These are phyloP conservation scores for Chrysoporthe puriensis DNA, from an alignment of 2,329 filamentous ascomycete genomes.

Conservation along the genomic window DNA sequence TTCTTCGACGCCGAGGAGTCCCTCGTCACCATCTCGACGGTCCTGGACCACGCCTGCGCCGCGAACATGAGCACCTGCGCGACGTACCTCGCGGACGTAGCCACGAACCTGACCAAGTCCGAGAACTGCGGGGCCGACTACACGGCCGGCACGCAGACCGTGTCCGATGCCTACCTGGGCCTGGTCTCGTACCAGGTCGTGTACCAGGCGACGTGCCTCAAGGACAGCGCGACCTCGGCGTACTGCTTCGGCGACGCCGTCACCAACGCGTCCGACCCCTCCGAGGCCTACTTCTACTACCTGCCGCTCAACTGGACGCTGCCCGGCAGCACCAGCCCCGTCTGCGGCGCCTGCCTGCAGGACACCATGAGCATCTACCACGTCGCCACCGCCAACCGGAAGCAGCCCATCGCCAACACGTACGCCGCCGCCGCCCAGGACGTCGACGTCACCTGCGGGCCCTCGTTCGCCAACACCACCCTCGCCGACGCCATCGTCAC, in stretches of 20 bases:
- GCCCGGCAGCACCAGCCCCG: conserved; percentile 68
- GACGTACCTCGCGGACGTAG: conserved; percentile 65
- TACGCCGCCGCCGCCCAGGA: conserved; percentile 74
- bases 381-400: conserved; percentile 65
- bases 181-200: conserved; percentile 77
- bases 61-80: conserved; percentile 70
- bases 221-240: conserved; percentile 63
- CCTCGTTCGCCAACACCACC: conserved; percentile 60
- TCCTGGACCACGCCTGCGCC: conserved; percentile 78
- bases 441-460: conserved; percentile 69
- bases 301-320: conserved; percentile 77
- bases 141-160: conserved; percentile 66
- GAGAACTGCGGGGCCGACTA: conserved; percentile 76
- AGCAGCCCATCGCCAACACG: conserved; percentile 67
- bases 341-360: conserved; percentile 75
- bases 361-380: conserved; percentile 84
- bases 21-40: conserved; percentile 71
- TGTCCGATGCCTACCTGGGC: conserved; percentile 75
- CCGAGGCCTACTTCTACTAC: conserved; percentile 82
- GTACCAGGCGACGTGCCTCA: conserved; percentile 80
- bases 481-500: conserved; percentile 45
- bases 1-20: conserved; percentile 83
- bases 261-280: conserved; percentile 71
- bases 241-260: conserved; percentile 87
- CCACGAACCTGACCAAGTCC: conserved; percentile 63